Evolutionary conservation across 768 basidiomycete genomes (phyloP), one percentile per base, ranked within the genome.

Genomic region (Cystobasidiopsis lactophilus): DNA sequence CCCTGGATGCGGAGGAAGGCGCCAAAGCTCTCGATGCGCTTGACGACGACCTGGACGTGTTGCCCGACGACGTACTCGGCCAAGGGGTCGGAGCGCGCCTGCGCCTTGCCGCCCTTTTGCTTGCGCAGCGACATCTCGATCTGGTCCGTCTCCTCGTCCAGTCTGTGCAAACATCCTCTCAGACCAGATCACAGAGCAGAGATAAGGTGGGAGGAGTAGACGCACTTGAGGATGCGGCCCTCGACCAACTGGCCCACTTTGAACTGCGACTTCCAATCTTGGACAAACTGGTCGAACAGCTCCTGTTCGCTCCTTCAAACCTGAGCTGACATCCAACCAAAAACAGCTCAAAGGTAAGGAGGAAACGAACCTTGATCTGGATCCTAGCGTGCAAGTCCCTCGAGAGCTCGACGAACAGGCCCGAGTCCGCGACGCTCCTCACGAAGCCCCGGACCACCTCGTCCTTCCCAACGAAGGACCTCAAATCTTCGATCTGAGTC

Each of bases 191-290:
- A 41, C 13, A 39, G 27, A 2, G 3, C 23, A 21, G 10, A 26
- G 5, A 33, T 2, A 24, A 24, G 37, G 19, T 38, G 10, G 39
- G 41, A n/a, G 26, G 51, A 46, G n/a, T 38, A 38, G 43, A 59
- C 68, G n/a, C 61, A 85, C 82, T 75, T 79, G 37, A 83, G 66
- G 62, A 96, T 76, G 49, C 82, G 77, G 46, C 89, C 91, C 58
- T 78, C 80, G 13, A 93, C 85, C 2, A 95, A 65, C 60, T 95
- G 85, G 60, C 83, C 78, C 38, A 73, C 68, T 56, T 74, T 68
- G 66, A 95, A 95, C 21, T 73, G 75, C 26, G 73, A 70, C 68
- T 89, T 81, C 91, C 91, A 98, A 38, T 95, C 89, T 67, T 95
- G 93, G 61, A 95, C 75, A 66, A 76, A 96, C 85, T 93, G 59